phyloP scores from a whole-genome alignment of 345 rosid genomes.

The Carallia brachiata region DNA sequence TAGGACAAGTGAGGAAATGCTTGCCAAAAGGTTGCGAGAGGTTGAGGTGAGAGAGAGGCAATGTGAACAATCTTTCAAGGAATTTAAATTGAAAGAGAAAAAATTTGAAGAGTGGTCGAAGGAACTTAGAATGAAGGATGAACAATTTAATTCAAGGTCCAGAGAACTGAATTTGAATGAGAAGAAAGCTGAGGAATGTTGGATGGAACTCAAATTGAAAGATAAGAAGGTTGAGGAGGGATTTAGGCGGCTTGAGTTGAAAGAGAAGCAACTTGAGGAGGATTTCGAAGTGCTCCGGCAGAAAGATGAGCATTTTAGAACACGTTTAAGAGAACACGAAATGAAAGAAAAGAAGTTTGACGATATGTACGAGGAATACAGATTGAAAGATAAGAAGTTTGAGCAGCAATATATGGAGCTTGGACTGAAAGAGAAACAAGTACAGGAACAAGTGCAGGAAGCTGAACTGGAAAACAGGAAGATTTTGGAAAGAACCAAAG shows the following conservation, averaged over 20 bases:
- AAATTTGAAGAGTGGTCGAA: neutral
- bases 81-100: slow-evolving; percentile 1
- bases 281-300: slow-evolving; percentile 2
- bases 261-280: slow-evolving; percentile 10
- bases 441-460: slow-evolving; percentile 11
- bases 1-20: neutral
- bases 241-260: slow-evolving; percentile 9
- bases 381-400: slow-evolving; percentile 12
- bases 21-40: neutral
- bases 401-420: slow-evolving; percentile 8
- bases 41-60: neutral
- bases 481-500: slow-evolving; percentile 13
- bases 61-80: neutral
- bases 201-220: slow-evolving; percentile 24
- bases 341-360: neutral
- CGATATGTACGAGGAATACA: neutral
- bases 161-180: neutral
- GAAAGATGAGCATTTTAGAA: slow-evolving; percentile 21
- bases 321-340: neutral
- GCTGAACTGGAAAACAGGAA: slow-evolving; percentile 11
- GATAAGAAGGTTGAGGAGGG: slow-evolving; percentile 21
- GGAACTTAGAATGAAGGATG: neutral
- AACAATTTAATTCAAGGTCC: neutral
- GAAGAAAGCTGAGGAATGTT: neutral
- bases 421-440: slow-evolving; percentile 13